Conservation (phyloP, 805 yeast species). For the Saccharomycopsis selenospora region DNA sequence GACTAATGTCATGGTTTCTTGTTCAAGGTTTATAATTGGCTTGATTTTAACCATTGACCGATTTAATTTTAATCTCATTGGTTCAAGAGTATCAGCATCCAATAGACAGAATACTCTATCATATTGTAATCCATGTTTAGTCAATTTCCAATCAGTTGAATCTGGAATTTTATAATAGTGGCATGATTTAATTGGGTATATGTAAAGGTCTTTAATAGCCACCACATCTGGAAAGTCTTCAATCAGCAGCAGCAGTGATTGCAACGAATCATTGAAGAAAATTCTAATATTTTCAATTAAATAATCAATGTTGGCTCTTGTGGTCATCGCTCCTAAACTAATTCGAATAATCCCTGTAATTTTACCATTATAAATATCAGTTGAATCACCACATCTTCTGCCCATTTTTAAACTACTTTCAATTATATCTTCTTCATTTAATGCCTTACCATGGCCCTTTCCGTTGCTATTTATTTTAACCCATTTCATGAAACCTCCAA, state of each 20-base stretch:
- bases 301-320: constrained; percentile 29
- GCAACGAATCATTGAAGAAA: constrained; percentile 23
- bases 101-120: constrained; percentile 37
- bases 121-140: constrained; percentile 30
- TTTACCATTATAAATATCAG: constrained; percentile 32
- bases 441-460: neutral
- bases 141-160: constrained; percentile 27
- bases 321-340: constrained; percentile 37
- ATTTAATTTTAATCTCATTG: constrained; percentile 31
- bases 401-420: constrained; percentile 28
- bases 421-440: constrained; percentile 27
- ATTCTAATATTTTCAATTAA: constrained; percentile 26
- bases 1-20: constrained; percentile 18
- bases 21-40: constrained; percentile 26
- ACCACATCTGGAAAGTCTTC: constrained; percentile 1
- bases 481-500: constrained; percentile 32
- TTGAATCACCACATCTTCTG: constrained; percentile 37
- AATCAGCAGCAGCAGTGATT: neutral
- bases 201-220: constrained; percentile 24
- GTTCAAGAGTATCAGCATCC: constrained; percentile 24
- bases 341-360: constrained; percentile 38
- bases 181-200: constrained; percentile 41
- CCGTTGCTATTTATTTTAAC: constrained; percentile 21
- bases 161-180: constrained; percentile 28
- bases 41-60: constrained; percentile 31